Evolutionary conservation across 2,329 filamentous ascomycete species (phyloP), one percentile per base, ranked within the genome.

Genomic region (Macrophomina pseudophaseolina): DNA sequence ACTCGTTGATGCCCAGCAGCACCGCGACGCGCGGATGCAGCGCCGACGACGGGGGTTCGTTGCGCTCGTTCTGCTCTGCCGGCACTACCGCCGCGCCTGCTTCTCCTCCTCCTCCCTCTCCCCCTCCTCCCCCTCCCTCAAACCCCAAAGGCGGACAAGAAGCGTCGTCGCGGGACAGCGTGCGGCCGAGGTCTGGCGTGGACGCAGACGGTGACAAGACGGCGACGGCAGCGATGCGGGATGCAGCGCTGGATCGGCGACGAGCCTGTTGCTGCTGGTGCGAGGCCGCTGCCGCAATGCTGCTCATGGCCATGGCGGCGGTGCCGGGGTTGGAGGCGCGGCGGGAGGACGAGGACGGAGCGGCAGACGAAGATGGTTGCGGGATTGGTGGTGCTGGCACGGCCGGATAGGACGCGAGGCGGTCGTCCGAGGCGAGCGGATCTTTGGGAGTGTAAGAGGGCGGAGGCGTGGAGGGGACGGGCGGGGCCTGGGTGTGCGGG

Each of bases 21-120:
- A 93, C 90, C 69, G 91, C 91, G 66, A 94, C 88, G 66, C 91
- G 90, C 12, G 91, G 91, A 74, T 93, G 91, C 51, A 93, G 83
- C 63, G 80, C 77, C 44, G 79, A 80, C 4, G 63, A 64, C 7
- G 60, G 46, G 1, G 46, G 59, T 38, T 51, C 38, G 46, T 38
- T 18, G 38, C 16, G n/a, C n/a, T 49, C 46, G 46, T 49, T 16
- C 11, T 46, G 6, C 11, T 46, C 44, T 9, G 12, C 6, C 2
- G 32, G 16, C 30, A 14, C 30, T 23, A 30, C 30, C 12, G 2
- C 52, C 8, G 52, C 52, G 4, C 16, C 23, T 28, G 23, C 23
- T 40, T 40, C 7, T 30, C 9, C n/a, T 30, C n/a, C n/a, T 30
- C 9, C 23, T 3, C 23, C n/a, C n/a, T n/a, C n/a, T n/a, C n/a